These are phyloP conservation scores for Davidsoniella australis DNA, from an alignment of 2,329 filamentous ascomycete species.

Conservation along the genomic window DNA sequence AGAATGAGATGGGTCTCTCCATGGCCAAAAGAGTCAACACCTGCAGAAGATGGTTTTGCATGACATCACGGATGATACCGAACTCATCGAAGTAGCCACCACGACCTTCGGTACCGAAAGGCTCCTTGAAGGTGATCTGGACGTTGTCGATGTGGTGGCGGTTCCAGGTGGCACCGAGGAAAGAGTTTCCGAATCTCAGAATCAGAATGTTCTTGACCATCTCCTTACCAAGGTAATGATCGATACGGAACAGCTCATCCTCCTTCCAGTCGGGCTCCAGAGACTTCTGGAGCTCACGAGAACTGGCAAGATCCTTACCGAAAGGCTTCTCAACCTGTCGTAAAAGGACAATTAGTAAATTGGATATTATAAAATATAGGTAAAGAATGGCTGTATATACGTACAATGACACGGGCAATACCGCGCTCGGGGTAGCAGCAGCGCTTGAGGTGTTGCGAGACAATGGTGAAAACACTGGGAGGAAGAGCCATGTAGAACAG, in stretches of 20 bases:
- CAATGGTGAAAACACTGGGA: conserved; percentile 92
- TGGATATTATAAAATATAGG: neutral
- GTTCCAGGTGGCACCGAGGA: conserved; percentile 98
- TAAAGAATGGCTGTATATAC: conserved; percentile 19
- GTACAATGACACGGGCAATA: conserved; percentile 83
- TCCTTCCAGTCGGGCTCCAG: conserved; percentile 97
- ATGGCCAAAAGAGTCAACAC: conserved; percentile 91
- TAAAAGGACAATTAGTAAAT: conserved; percentile 15
- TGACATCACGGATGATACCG: conserved; percentile 96
- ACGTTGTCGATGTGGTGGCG: conserved; percentile 98
- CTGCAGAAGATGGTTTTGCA: conserved; percentile 98
- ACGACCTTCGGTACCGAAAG: conserved; percentile 92
- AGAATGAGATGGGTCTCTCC: conserved; percentile 97
- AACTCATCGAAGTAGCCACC: conserved; percentile 99
- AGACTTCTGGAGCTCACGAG: conserved; percentile 83
- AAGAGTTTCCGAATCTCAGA: conserved; percentile 93
- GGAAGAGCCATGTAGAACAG: conserved; percentile 99
- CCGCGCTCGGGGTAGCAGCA: conserved; percentile 90
- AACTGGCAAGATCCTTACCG: conserved; percentile 89
- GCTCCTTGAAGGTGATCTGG: conserved; percentile 98
- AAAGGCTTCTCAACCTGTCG: conserved; percentile 93
- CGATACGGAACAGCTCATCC: conserved; percentile 96
- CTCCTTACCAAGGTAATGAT: conserved; percentile 98
- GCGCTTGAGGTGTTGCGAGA: conserved; percentile 91
- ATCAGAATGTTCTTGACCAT: conserved; percentile 99